phyloP scores from a whole-genome alignment of 2,329 filamentous ascomycete genomes.

The Falciphora oryzae region DNA sequence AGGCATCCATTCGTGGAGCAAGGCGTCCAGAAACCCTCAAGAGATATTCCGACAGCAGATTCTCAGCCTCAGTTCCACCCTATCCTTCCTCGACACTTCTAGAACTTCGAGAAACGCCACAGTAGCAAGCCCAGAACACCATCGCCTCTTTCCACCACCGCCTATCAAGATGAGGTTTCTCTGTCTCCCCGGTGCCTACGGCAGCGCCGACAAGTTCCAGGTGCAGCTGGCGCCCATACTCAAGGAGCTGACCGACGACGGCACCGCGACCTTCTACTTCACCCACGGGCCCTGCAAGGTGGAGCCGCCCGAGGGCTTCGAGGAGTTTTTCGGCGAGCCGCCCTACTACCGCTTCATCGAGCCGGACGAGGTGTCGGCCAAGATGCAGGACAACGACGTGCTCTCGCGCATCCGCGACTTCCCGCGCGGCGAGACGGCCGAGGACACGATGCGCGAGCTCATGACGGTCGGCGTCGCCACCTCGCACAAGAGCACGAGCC shows the following conservation, averaged over 20 bases:
- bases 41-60: neutral
- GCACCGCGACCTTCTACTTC: conserved; percentile 43
- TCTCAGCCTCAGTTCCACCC: no score
- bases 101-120: no score
- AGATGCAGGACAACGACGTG: conserved; percentile 37
- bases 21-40: neutral
- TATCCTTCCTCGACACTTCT: neutral
- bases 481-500: conserved; percentile 31
- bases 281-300: conserved; percentile 45
- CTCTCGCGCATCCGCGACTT: conserved; percentile 48
- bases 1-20: neutral
- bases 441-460: conserved; percentile 50
- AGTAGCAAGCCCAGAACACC: no score
- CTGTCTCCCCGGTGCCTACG: conserved; percentile 52
- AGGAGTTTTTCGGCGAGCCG: conserved; percentile 50
- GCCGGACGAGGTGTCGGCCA: conserved; percentile 38
- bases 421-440: conserved; percentile 43
- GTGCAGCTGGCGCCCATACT: conserved; percentile 48
- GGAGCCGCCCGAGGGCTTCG: conserved; percentile 46
- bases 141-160: neutral
- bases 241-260: conserved; percentile 40
- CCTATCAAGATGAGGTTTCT: conserved; percentile 46
- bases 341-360: conserved; percentile 53
- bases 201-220: conserved; percentile 53
- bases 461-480: conserved; percentile 26